Evolutionary conservation across 257 asterid genomes (phyloP), one percentile per base, ranked within the genome.

Genomic region (Gentiana straminea): DNA sequence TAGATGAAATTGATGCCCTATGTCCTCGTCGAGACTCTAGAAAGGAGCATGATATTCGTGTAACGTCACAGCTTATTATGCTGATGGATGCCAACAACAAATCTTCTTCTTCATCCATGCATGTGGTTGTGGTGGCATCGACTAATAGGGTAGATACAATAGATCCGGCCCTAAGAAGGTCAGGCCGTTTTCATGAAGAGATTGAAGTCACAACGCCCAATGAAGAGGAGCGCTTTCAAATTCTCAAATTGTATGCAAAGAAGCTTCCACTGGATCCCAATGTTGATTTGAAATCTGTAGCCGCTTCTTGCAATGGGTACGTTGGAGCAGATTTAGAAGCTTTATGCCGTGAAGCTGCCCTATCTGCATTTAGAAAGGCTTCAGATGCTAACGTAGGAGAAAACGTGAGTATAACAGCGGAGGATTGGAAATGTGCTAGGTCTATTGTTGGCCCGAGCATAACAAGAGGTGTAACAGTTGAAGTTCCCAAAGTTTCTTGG

Each of bases 271-370:
- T 91, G 77, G 85, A 83, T 78, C 71, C 74, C 13, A 55, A 39
- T 59, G 82, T 81, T 62, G 79, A 87, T 67, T 79, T 91, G 55
- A 73, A 63, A 62, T 67, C 78, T 38, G 65, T 87, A 64, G 97
- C 96, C 59, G 86, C 80, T 59, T 81, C 93, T 66, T 91, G 98
- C 79, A 87, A 84, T 72, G 98, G 98, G 32, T 87, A 79, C 69
- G 96, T 87, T 57, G 98, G 98, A 62, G 98, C 98, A 62, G 98
- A 87, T 76, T 65, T 91, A 69, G 92, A 87, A 80, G 98, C 96
- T 37, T 68, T 87, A 72, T 87, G 97, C 59, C 97, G 97, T 33
- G 96, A 87, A 77, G 95, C 97, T 64, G 70, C 75, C 61, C 65
- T 76, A 60, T 77, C 86, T 39, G 86, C 95, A 36, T 52, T 68